Evolutionary conservation across 2,329 filamentous ascomycete genomes (phyloP), one percentile per base, ranked within the genome.

Genomic region (Aureobasidium melanogenum): DNA sequence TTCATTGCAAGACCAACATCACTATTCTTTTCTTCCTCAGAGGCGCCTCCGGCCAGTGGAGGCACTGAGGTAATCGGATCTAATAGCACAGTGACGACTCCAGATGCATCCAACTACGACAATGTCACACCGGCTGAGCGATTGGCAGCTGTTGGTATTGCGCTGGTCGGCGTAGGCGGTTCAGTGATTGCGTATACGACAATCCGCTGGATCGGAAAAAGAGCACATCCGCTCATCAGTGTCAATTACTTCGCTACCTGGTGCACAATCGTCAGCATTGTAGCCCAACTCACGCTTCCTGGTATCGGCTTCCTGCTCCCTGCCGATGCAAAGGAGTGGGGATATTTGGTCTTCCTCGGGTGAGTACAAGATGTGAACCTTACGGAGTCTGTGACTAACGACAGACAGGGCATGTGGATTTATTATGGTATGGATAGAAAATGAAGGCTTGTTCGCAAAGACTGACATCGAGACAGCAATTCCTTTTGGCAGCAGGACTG

Each of bases 231-330:
- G 0, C 78, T 96, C n/a, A 85, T 96, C 62, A 88, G 84, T 1
- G 89, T 96, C 61, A 95, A 90, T 68, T 95, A 92, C 73, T 96
- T 96, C 69, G 84, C 85, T 3, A 76, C 79, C 0, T 87, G 84
- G 76, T 89, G 87, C 67, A 87, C 84, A 0, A 67, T 91, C 2
- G 84, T 96, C 51, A 86, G 86, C 46, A 70, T 81, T 1, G 67
- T 83, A 0, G 83, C 83, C 32, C 82, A 95, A 65, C 64, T 82
- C 5, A 67, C 74, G 2, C 64, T 87, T 3, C 83, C 84, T 2
- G 76, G 75, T 8, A 77, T 86, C 5, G 79, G 79, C 1, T 84
- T 87, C 64, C 71, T 83, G 6, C 71, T 86, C 1, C 85, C 85
- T 0, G 73, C 71, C 0, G 79, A 78, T 14, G 38, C 73, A 3